Conservation (phyloP, 1,139 yeast genomes). For the Scheffersomyces cryptocercus region DNA sequence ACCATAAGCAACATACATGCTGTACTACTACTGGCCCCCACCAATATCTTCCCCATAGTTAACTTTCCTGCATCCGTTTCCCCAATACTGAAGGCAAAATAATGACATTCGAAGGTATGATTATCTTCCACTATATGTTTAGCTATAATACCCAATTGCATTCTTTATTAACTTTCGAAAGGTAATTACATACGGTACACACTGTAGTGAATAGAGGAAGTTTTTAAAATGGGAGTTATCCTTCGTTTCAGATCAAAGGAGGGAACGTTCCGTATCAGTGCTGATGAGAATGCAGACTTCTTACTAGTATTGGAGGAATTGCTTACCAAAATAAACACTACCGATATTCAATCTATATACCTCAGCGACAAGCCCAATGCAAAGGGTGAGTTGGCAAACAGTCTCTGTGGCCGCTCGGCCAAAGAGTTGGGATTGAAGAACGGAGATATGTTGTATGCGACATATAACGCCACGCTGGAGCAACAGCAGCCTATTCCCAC, state of each 20-base stretch:
- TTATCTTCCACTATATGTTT: no score
- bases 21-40: no score
- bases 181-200: no score
- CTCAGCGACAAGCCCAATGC: constrained; percentile 51
- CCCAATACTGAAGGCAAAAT: no score
- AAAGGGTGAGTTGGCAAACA: constrained; percentile 45
- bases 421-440: constrained; percentile 60
- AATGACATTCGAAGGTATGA: no score
- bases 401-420: constrained; percentile 48
- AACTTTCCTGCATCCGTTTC: no score
- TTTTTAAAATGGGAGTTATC: constrained; percentile 13
- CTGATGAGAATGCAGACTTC: constrained; percentile 51
- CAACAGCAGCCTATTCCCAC: constrained; percentile 1
- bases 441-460: constrained; percentile 80
- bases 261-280: constrained; percentile 73
- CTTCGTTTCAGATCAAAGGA: constrained; percentile 81
- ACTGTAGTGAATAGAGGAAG: no score
- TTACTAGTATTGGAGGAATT: constrained; percentile 48
- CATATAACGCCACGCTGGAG: constrained; percentile 33
- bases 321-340: constrained; percentile 31
- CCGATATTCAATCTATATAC: constrained; percentile 32
- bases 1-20: no score
- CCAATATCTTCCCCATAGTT: no score
- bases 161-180: no score
- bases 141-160: no score